Percentiles rank a stretch among this genome's conserved stretches.
These are phyloP conservation scores for Brettanomyces bruxellensis DNA, from an alignment of 805 yeast genomes.

Conservation along the genomic window DNA sequence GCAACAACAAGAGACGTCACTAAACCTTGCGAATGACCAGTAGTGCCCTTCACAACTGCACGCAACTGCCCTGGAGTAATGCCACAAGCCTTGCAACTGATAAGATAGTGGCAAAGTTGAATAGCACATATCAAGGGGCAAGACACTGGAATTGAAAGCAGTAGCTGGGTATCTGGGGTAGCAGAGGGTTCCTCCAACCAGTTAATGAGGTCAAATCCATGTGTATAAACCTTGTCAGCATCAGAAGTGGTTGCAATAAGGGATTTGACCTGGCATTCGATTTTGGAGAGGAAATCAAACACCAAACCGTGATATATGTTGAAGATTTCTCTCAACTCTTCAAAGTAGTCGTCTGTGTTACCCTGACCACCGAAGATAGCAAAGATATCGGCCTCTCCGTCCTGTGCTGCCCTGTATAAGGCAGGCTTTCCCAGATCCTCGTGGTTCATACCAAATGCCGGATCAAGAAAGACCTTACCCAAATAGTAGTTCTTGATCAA, in stretches of 20 bases:
- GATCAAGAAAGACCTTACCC: constrained; percentile 24
- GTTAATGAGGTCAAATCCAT: constrained; percentile 78
- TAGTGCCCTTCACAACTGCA: constrained; percentile 58
- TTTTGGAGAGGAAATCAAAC: constrained; percentile 57
- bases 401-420: constrained; percentile 58
- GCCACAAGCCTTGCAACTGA: constrained; percentile 79
- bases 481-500: constrained; percentile 72
- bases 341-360: constrained; percentile 94
- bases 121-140: constrained; percentile 97
- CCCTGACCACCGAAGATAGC: constrained; percentile 99
- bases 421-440: constrained; percentile 17
- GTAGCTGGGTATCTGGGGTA: constrained; percentile 84
- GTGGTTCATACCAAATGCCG: constrained; percentile 13
- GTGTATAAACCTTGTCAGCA: constrained; percentile 82
- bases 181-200: constrained; percentile 84
- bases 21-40: constrained; percentile 88
- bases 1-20: constrained; percentile 91
- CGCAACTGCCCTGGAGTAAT: constrained; percentile 84
- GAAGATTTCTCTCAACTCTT: constrained; percentile 84
- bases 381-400: constrained; percentile 50
- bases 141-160: constrained; percentile 85
- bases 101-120: constrained; percentile 88
- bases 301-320: constrained; percentile 68
- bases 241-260: constrained; percentile 66
- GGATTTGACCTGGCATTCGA: constrained; percentile 58